Conservation (phyloP, 2,329 filamentous ascomycete genomes). For the Aureobasidium sp. region DNA sequence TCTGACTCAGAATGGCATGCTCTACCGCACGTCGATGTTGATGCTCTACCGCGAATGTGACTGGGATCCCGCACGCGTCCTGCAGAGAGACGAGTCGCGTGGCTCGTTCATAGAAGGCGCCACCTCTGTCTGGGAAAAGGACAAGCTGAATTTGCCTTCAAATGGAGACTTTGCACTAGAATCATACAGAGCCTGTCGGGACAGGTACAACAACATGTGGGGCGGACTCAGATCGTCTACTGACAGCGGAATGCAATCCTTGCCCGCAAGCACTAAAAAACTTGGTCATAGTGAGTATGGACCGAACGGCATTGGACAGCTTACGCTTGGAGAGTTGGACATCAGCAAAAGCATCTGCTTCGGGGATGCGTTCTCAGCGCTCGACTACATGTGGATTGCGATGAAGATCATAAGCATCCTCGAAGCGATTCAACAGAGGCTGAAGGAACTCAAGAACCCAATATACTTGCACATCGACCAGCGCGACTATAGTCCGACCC, state of each 20-base stretch:
- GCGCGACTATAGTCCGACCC: no score
- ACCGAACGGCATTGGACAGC: not conserved
- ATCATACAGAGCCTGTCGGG: no score
- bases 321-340: not conserved
- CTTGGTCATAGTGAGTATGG: not conserved
- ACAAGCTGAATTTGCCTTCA: no score
- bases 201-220: no score
- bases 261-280: not conserved
- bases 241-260: no score
- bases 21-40: not conserved
- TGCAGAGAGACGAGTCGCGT: not conserved
- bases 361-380: not conserved
- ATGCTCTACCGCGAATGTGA: not conserved
- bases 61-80: not conserved
- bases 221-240: no score
- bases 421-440: no score
- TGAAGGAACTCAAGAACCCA: no score
- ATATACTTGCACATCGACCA: no score
- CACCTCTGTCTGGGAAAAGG: no score
- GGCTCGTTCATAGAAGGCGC: not conserved
- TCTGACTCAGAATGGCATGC: not conserved
- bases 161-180: no score
- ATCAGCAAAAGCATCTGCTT: not conserved
- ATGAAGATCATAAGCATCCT: not conserved
- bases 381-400: not conserved